Percentiles rank a stretch among this genome's conserved stretches.
These are phyloP conservation scores for Pleurotus giganteus DNA, from an alignment of 768 basidiomycete species.

Conservation along the genomic window DNA sequence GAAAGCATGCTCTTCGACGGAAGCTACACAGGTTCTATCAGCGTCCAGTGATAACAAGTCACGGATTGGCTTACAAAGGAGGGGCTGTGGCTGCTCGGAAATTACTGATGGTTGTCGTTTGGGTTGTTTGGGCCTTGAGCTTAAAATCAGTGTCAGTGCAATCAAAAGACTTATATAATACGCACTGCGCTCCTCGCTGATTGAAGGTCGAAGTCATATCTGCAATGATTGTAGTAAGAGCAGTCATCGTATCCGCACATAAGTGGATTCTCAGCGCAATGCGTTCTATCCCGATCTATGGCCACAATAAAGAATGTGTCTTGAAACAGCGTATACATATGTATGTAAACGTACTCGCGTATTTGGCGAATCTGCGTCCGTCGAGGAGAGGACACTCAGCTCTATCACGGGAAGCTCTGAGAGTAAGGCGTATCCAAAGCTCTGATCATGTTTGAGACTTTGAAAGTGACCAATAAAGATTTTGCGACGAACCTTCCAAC, in stretches of 20 bases:
- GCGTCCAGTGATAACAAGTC: background rate
- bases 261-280: constrained; percentile 60
- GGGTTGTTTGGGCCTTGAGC: constrained; percentile 24
- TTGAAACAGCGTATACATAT: background rate
- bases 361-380: constrained; percentile 27
- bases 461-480: background rate
- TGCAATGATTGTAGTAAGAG: constrained; percentile 52
- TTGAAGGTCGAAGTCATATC: constrained; percentile 48
- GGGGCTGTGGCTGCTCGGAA: constrained; percentile 20
- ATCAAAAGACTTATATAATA: background rate
- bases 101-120: constrained; percentile 30
- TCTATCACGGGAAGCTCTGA: constrained; percentile 55
- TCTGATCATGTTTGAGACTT: constrained; percentile 30
- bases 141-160: background rate
- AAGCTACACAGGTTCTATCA: constrained; percentile 38
- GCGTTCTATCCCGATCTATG: constrained; percentile 55
- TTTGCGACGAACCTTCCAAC: constrained; percentile 63
- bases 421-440: constrained; percentile 66
- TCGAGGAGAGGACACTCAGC: constrained; percentile 35
- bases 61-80: constrained; percentile 35
- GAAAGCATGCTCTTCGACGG: constrained; percentile 85
- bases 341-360: constrained; percentile 28
- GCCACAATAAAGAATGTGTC: background rate
- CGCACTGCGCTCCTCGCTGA: constrained; percentile 16
- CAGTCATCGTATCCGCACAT: constrained; percentile 74